These are phyloP conservation scores for Geotrichum bryndzae DNA, from an alignment of 1,139 yeast species.

Conservation along the genomic window DNA sequence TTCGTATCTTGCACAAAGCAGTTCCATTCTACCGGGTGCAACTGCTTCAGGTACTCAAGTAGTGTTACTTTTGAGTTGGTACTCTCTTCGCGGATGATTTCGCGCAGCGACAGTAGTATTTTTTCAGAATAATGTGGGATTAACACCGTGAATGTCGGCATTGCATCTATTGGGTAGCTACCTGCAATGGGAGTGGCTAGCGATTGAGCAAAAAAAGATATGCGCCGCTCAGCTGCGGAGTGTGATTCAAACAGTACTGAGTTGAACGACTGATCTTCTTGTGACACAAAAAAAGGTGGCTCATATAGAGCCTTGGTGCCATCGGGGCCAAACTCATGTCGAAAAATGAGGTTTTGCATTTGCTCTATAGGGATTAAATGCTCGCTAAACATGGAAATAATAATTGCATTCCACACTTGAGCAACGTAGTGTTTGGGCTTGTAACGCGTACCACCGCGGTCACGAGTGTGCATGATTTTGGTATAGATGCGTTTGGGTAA, in stretches of 20 bases:
- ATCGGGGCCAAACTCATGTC: conserved; percentile 40
- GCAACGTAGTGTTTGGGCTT: conserved; percentile 51
- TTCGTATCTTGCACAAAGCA: conserved; percentile 55
- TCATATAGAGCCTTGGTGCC: conserved; percentile 36
- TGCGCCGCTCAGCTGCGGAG: conserved; percentile 73
- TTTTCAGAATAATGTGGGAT: conserved; percentile 84
- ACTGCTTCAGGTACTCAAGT: conserved; percentile 64
- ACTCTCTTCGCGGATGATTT: conserved; percentile 59
- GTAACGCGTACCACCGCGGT: conserved; percentile 36
- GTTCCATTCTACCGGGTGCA: conserved; percentile 71
- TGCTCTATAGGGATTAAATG: conserved; percentile 72
- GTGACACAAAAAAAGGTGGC: conserved; percentile 69
- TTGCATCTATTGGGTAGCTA: conserved; percentile 61
- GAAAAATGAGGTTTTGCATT: conserved; percentile 48
- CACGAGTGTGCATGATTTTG: conserved; percentile 52
- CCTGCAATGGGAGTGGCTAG: conserved; percentile 72
- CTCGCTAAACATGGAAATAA: conserved; percentile 70
- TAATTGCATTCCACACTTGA: conserved; percentile 75
- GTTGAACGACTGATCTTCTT: conserved; percentile 52
- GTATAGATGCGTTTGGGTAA: conserved; percentile 68
- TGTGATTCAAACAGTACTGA: conserved; percentile 45
- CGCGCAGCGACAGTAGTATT: conserved; percentile 57
- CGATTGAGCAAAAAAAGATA: conserved; percentile 85
- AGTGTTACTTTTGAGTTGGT: conserved; percentile 56
- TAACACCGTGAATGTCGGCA: conserved; percentile 78